Percentiles rank a stretch among this genome's conserved stretches.
These are phyloP conservation scores for Phytopythium cucurbitacearum DNA, from an alignment of 352 stramenopile species.

Conservation along the genomic window DNA sequence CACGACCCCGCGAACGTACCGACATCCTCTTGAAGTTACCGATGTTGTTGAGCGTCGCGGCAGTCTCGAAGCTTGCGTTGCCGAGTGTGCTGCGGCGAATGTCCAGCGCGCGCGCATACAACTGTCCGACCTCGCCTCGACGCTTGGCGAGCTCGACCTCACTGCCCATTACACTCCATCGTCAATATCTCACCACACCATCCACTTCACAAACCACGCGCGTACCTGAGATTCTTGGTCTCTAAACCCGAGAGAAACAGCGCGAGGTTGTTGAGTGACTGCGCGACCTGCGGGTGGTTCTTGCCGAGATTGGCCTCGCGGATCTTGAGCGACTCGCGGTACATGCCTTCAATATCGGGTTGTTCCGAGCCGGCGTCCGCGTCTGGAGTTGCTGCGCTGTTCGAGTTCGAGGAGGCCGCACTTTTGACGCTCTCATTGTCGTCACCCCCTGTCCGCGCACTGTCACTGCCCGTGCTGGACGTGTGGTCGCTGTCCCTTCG, in stretches of 20 bases:
- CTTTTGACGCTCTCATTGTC: conserved; percentile 8
- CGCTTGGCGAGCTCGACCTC: conserved; percentile 31
- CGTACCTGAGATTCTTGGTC: conserved; percentile 45
- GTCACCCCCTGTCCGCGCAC: conserved; percentile 10
- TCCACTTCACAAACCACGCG: too few species aligned
- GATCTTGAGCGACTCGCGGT: conserved; percentile 74
- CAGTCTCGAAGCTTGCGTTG: conserved; percentile 76
- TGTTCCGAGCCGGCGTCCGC: conserved; percentile 4
- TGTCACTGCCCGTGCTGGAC: conserved; percentile 32
- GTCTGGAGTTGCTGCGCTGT: not conserved
- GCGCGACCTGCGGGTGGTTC: conserved; percentile 73
- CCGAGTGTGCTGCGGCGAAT: conserved; percentile 71
- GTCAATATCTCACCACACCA: not conserved
- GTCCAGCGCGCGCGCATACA: conserved; percentile 59
- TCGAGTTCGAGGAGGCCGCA: conserved; percentile 1
- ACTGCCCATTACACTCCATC: conserved; percentile 2
- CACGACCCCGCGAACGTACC: conserved; percentile 17
- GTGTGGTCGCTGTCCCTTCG: conserved; percentile 5
- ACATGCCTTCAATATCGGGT: conserved; percentile 67
- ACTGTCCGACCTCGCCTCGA: conserved; percentile 47
- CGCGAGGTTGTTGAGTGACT: conserved; percentile 79
- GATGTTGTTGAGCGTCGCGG: conserved; percentile 79
- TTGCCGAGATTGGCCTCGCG: conserved; percentile 56
- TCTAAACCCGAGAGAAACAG: conserved; percentile 68
- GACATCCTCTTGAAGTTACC: conserved; percentile 76